Evolutionary conservation across 805 yeast species (phyloP).

Genomic region (Yamadazyma nakazawae): DNA sequence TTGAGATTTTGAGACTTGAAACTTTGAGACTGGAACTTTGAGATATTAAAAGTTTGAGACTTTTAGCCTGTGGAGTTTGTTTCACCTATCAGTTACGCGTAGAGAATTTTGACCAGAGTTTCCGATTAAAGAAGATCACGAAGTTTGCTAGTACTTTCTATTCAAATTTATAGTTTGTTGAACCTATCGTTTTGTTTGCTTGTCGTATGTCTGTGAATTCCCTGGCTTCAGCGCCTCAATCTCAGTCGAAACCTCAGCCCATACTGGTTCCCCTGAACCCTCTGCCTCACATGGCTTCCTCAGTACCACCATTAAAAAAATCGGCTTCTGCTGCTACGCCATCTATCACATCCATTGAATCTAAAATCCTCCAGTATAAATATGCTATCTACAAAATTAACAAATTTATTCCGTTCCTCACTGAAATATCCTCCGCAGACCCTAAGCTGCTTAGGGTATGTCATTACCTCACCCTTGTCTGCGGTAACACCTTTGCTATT

Average conservation of each 20-base stretch:
- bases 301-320: too few relatives aligned
- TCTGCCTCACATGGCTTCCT: background rate
- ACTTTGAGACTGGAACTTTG: background rate
- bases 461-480: constrained; percentile 32
- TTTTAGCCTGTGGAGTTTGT: background rate
- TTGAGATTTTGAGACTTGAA: background rate
- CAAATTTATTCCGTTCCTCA: constrained; percentile 32
- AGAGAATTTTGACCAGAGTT: background rate
- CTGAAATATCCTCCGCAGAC: background rate
- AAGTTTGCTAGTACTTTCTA: background rate
- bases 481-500: constrained; percentile 34
- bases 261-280: background rate
- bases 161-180: background rate
- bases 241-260: background rate
- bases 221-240: background rate
- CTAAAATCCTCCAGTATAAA: constrained; percentile 56
- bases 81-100: background rate
- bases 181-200: background rate
- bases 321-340: background rate
- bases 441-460: constrained; percentile 14
- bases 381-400: constrained; percentile 49
- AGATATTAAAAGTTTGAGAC: background rate
- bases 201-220: background rate
- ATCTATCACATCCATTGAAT: constrained; percentile 34
- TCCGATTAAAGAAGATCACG: background rate